These are phyloP conservation scores for Arabidopsis lyrata DNA, from an alignment of 441 rosid species.

Conservation along the genomic window DNA sequence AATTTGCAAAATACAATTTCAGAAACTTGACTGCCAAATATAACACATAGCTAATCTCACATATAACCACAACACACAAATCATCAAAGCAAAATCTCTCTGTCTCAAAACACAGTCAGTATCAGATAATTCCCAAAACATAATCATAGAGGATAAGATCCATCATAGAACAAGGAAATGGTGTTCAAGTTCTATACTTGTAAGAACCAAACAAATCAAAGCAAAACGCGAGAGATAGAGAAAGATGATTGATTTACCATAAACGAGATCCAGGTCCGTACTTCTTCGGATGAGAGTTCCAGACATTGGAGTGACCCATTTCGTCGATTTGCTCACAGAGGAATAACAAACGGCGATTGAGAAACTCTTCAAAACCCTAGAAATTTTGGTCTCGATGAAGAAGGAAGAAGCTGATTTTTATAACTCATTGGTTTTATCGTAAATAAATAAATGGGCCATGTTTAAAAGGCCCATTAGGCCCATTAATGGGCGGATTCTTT, in stretches of 20 bases:
- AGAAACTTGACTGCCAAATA: not conserved
- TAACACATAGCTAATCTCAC: not conserved
- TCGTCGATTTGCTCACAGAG: constrained; percentile 10
- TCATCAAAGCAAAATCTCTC: not conserved
- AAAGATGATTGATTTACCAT: not conserved
- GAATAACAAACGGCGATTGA: not conserved
- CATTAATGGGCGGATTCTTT: not conserved
- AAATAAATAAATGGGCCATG: not conserved
- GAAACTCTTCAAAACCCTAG: constrained; percentile 32
- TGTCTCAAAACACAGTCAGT: not conserved
- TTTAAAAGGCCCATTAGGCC: not conserved
- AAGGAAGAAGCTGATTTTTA: not conserved
- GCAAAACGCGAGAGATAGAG: not conserved
- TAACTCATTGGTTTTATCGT: not conserved
- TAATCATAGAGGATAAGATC: not conserved
- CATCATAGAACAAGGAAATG: not conserved
- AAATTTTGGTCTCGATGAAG: not conserved
- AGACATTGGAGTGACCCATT: constrained; percentile 30
- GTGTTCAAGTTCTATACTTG: not conserved
- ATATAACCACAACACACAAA: not conserved
- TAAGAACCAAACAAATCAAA: not conserved
- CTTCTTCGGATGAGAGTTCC: constrained; percentile 30
- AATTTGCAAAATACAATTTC: not conserved
- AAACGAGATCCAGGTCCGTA: constrained; percentile 26
- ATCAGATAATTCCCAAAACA: not conserved